phyloP scores from a whole-genome alignment of 2,329 filamentous ascomycete genomes.

The Pyrenophora graminea region DNA sequence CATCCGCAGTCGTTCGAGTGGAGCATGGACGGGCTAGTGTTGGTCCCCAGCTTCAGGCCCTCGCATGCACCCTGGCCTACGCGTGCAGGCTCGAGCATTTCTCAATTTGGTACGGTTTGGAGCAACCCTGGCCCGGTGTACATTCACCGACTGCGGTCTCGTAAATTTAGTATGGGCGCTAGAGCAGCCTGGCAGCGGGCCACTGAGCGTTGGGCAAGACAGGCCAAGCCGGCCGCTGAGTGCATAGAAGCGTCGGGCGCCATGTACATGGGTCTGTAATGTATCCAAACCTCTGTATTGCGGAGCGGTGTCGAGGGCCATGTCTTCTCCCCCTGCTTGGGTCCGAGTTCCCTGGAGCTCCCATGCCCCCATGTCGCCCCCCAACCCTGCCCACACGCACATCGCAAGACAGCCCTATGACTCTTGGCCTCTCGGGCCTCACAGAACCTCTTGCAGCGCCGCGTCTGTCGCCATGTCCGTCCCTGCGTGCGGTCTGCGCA shows the following conservation, averaged over 20 bases:
- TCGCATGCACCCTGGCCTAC: conserved; percentile 33
- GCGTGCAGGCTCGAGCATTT: conserved; percentile 28
- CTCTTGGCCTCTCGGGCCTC: conserved; percentile 22
- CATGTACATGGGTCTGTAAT: conserved; percentile 23
- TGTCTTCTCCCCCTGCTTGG: conserved; percentile 6
- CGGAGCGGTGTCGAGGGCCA: conserved; percentile 28
- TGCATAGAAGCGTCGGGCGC: conserved; percentile 29
- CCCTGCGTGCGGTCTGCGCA: conserved; percentile 11
- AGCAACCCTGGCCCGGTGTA: conserved; percentile 25
- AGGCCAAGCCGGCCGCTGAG: conserved; percentile 29
- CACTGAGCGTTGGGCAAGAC: conserved; percentile 30
- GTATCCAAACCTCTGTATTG: conserved; percentile 27
- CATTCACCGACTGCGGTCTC: conserved; percentile 38
- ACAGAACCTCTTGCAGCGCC: conserved; percentile 16
- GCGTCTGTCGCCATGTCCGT: conserved; percentile 29
- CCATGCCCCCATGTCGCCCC: conserved; percentile 12
- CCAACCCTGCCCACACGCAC: conserved; percentile 14
- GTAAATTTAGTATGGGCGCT: conserved; percentile 40
- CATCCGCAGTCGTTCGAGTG: conserved; percentile 34
- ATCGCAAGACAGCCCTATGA: conserved; percentile 30
- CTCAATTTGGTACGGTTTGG: conserved; percentile 30
- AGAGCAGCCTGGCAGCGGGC: conserved; percentile 32
- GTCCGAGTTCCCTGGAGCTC: background rate
- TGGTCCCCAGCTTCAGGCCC: conserved; percentile 38
- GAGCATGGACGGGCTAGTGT: conserved; percentile 36